Base-by-base conservation (phyloP, 192 early-diverging fungal species). In the Entomortierella chlamydospora region DNA sequence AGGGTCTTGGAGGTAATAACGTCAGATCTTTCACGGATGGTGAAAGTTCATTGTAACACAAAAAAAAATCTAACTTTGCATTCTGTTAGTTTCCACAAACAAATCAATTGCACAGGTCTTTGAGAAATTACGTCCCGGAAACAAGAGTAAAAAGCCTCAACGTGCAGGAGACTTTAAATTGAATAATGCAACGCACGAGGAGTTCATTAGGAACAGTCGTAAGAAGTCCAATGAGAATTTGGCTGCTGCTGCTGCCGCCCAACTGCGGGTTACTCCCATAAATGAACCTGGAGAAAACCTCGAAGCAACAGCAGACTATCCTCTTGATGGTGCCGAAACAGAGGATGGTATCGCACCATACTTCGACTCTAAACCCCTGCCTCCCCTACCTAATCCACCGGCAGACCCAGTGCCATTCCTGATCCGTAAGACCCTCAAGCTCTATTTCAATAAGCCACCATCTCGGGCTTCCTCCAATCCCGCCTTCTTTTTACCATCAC, bases 381-480 rank as follows among this genome's bases (percentile, higher is more conserved):
- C 52, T 10, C 28, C 23, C 2, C 10, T 5, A 18, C n/a, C 52
- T 10, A 4, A 10, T 3, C 4, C 60, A 13, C 22, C 61, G 22
- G 20, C 22, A 8, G 54, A 61, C 11, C 50, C 68, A 18, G 17
- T 79, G 2, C 68, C 76, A 34, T 79, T 70, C 57, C 29, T 79
- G 17, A 50, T 70, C 18, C 76, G 76, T 41, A 70, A 62, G 57
- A 54, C 57, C 0, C 49, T 70, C 47, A 79, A 79, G 58, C 68
- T 79, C 20, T 66, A 79, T 41, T 70, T 79, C 57, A 58, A 47
- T 29, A 54, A 37, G 9, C 62, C 76, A 25, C 51, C 67, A 0
- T 68, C 47, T 9, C 42, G 29, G 1, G 34, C n/a, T 1, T 64
- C 67, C 18, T 66, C 68, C 12, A 78, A 53, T 37, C 25, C 55